Base-by-base conservation (phyloP, 805 yeast species). In the Teunomyces kruisii region DNA sequence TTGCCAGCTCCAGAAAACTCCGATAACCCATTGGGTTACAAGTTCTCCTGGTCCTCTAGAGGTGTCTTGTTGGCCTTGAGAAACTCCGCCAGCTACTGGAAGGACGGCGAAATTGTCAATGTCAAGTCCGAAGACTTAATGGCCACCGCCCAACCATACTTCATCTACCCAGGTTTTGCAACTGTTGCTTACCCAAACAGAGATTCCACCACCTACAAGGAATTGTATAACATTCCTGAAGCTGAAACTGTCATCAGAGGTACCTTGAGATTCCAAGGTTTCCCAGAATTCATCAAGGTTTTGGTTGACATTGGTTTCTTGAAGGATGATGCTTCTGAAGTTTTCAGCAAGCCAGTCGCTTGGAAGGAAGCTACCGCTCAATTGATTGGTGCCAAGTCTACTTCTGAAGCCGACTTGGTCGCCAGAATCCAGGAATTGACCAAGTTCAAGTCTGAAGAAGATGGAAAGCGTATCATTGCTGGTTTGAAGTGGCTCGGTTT, bases 21-120 rank as follows among this genome's bases (percentile, higher is more conserved):
- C 26, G 96, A 90, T 74, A 94, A 94, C 75, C 99, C 99, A 47
- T 78, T 94, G 66, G 99, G 99, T 57, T 94, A 94, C 83, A 94
- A 94, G 78, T 94, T 94, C 74, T 91, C 98, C 35, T 94, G 99
- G 99, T 89, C 97, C 27, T 91, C 98, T 30, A 84, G 99, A 72
- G 99, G 99, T 72, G 98, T 94, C 33, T 74, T 94, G 63, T 80
- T 94, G 61, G 99, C 99, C 14, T 80, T 94, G 65, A 86, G 96
- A 79, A 95, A 94, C 77, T 74, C 86, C 51, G 99, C 98, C 52
- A 83, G 82, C 58, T 92, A 83, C 77, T 92, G 84, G 81, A 74
- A 85, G 71, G 84, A 89, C 62, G 97, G 97, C 62, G 68, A 88
- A 64, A 70, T 88, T 55, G 96, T 78, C 48, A 79, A 82, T 39